Evolutionary conservation across 2,329 filamentous ascomycete species (phyloP), one percentile per base, ranked within the genome.

Genomic region (Clonostachys solani): DNA sequence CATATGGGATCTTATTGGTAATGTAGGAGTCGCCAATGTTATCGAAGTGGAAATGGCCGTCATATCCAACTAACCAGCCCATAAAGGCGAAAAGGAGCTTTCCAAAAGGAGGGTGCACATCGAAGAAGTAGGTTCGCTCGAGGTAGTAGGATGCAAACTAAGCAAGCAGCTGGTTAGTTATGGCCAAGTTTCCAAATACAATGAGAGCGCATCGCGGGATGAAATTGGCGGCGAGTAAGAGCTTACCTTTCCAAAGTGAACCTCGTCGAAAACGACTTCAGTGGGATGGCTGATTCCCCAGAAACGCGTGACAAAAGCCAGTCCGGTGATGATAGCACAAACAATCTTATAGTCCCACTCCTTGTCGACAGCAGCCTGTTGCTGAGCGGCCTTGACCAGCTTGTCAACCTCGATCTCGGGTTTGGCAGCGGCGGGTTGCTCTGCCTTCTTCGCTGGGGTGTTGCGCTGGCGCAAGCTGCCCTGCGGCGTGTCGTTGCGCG

Each of bases 11-110:
- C 65, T 95, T 94, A 78, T 99, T 96, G 50, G 85, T 81, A 60
- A 97, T 89, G 75, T 99, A 99, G 16, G 92, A 97, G 67, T 97
- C 94, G 62, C 94, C 94, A 67, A 99, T 99, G 74, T 97, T 99
- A 59, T 99, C 94, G 70, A 99, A 99, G 64, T 96, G 84, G 73
- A 97, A 99, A 64, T 92, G 85, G 57, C 94, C 94, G 72, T 97
- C 89, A 68, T 95, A 99, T 61, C 94, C 94, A 46, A 97, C 89
- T 47, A 97, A 80, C 94, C 94, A 99, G 65, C 94, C 94, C 72
- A 96, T 91, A 54, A 96, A 83, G 56, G 92, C 94, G 65, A 97
- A 97, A 44, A 99, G 84, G 50, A 99, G 90, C 77, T 99, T 99
- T 69, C 89, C 94, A 60, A 99, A 95, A 15, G 94, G 94, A 56